These are phyloP conservation scores for Talaromyces verruculosus DNA, from an alignment of 2,329 filamentous ascomycete species.

Conservation along the genomic window DNA sequence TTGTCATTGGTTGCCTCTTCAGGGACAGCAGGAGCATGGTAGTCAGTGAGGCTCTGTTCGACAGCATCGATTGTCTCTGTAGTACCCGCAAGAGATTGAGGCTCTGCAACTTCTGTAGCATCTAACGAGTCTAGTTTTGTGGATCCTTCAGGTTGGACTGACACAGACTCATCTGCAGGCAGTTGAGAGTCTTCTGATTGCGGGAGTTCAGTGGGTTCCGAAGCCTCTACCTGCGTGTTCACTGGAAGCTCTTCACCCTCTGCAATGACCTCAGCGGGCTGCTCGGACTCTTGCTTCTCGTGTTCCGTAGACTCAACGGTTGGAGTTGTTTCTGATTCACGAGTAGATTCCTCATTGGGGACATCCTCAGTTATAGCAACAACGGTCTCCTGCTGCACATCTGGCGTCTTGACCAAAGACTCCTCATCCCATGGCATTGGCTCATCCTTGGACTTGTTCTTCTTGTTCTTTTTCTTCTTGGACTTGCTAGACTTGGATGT, in stretches of 20 bases:
- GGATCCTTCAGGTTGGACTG: neutral
- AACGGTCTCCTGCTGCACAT: neutral
- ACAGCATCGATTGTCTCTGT: neutral
- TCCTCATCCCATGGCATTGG: constrained; percentile 13
- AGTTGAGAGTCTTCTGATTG: neutral
- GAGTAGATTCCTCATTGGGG: neutral
- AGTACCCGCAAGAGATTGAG: neutral
- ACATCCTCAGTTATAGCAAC: no score
- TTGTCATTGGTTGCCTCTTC: neutral
- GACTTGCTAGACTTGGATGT: constrained; percentile 20
- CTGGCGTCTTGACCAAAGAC: neutral
- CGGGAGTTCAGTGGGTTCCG: neutral
- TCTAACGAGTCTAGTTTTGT: neutral
- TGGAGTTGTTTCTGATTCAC: neutral
- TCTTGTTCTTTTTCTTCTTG: constrained; percentile 40
- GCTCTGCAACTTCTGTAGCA: neutral
- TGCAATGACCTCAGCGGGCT: neutral
- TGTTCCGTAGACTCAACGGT: neutral
- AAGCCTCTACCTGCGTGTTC: neutral
- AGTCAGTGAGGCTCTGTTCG: neutral
- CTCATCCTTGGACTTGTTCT: constrained; percentile 33
- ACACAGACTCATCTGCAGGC: neutral
- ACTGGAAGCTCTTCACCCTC: neutral
- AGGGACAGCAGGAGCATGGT: neutral
- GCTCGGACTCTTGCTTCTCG: neutral